phyloP scores from a whole-genome alignment of 257 asterid species.

The Anisodus acutangulus region DNA sequence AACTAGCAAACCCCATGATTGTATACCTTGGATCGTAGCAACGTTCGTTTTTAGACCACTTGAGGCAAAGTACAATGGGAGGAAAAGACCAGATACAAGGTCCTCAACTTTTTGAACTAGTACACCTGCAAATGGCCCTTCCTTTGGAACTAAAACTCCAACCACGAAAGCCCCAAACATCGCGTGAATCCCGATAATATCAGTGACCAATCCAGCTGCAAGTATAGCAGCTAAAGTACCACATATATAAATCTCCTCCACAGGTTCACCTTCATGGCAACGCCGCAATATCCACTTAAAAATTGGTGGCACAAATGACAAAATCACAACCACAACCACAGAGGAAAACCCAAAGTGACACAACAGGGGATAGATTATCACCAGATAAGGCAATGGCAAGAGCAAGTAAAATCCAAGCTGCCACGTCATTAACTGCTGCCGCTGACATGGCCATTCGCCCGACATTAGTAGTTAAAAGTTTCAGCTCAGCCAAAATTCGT shows the following conservation, averaged over 20 bases:
- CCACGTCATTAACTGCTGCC: conserved; percentile 85
- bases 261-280: conserved; percentile 79
- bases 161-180: conserved; percentile 88
- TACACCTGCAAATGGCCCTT: conserved; percentile 74
- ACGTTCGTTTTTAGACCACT: conserved; percentile 83
- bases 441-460: conserved; percentile 91
- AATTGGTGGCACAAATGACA: conserved; percentile 49
- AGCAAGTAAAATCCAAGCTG: conserved; percentile 85
- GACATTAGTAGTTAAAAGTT: conserved; percentile 76
- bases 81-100: conserved; percentile 79
- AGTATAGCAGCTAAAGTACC: conserved; percentile 67
- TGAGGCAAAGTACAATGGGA: conserved; percentile 80
- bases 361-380: conserved; percentile 50
- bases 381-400: conserved; percentile 78
- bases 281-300: conserved; percentile 64
- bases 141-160: conserved; percentile 82
- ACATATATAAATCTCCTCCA: conserved; percentile 67
- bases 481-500: conserved; percentile 79
- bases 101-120: conserved; percentile 87
- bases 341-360: conserved; percentile 72
- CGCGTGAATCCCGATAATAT: conserved; percentile 80
- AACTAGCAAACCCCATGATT: conserved; percentile 80
- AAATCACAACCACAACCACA: conserved; percentile 56
- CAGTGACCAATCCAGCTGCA: conserved; percentile 76
- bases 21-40: conserved; percentile 71